These are phyloP conservation scores for Pythium phragmitis DNA, from an alignment of 352 stramenopile genomes.

Conservation along the genomic window DNA sequence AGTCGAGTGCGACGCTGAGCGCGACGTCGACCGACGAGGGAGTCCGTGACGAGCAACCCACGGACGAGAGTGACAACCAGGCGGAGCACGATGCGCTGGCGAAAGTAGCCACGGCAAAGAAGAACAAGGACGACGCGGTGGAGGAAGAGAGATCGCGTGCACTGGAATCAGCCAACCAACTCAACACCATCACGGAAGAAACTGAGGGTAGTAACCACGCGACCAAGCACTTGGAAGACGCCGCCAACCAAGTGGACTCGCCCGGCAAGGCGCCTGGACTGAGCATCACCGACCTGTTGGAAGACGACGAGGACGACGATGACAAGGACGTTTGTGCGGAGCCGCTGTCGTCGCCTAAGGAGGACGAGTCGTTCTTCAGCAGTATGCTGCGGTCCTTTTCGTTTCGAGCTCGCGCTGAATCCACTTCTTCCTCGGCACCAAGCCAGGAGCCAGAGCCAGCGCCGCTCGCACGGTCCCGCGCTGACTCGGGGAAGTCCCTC, in stretches of 20 bases:
- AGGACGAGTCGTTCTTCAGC: slow-evolving; percentile 22
- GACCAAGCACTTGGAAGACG: neutral
- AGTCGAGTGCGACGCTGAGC: slow-evolving; percentile 2
- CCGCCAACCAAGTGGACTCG: neutral
- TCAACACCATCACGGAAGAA: neutral
- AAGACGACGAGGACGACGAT: slow-evolving; percentile 8
- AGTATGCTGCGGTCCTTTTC: slow-evolving; percentile 17
- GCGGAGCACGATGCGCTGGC: neutral
- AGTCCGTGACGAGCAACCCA: neutral
- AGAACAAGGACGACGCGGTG: neutral
- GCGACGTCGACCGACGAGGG: slow-evolving; percentile 6
- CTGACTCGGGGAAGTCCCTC: slow-evolving; percentile 10
- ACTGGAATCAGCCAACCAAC: slow-evolving; percentile 2
- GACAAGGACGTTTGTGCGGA: slow-evolving; percentile 7
- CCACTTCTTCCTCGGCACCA: slow-evolving; percentile 7
- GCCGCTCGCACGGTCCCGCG: slow-evolving; percentile 5
- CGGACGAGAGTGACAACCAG: slow-evolving; percentile 13
- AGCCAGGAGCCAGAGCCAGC: slow-evolving; percentile 7
- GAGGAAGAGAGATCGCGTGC: neutral
- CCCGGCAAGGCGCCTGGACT: neutral
- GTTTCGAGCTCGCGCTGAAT: slow-evolving; percentile 18
- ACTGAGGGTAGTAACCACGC: neutral
- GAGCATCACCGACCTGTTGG: slow-evolving; percentile 6
- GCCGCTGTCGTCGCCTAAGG: slow-evolving; percentile 9
- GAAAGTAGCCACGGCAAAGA: neutral